Percentiles rank a stretch among this genome's conserved stretches.
Conservation (phyloP, 768 basidiomycete genomes). For the Boletus tomentosulus region DNA sequence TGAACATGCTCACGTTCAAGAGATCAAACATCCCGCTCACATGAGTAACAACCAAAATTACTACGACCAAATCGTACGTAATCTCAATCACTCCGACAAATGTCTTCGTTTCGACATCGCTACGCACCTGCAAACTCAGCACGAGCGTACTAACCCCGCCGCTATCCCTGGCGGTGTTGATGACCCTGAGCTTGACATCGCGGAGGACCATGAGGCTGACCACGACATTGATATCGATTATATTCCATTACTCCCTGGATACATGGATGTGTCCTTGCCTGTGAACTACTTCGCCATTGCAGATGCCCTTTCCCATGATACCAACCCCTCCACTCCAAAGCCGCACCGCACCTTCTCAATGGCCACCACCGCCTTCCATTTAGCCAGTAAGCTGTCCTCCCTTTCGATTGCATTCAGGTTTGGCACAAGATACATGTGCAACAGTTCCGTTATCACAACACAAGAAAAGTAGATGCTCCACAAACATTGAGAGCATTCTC, state of each 20-base stretch:
- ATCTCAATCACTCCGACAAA: neutral
- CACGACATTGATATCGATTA: neutral
- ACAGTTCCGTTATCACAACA: neutral
- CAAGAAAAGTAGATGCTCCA: neutral
- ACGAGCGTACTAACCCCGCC: neutral
- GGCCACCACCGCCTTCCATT: conserved; percentile 2
- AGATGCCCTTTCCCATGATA: too few relatives aligned
- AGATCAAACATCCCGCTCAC: neutral
- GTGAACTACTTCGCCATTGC: too few relatives aligned
- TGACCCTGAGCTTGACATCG: neutral
- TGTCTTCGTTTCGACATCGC: neutral
- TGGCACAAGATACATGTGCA: neutral
- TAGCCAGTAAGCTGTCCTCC: conserved; percentile 1
- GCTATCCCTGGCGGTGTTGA: too few relatives aligned
- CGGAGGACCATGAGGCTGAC: neutral
- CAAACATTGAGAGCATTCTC: neutral
- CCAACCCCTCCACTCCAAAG: neutral
- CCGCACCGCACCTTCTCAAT: conserved; percentile 1
- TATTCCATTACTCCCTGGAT: neutral
- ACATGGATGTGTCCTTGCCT: neutral
- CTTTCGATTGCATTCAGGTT: neutral
- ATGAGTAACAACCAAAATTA: neutral
- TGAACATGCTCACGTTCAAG: neutral
- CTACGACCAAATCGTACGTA: neutral
- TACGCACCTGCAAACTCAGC: neutral